These are phyloP conservation scores for Gossypioides kirkii DNA, from an alignment of 345 rosid species.

Conservation along the genomic window DNA sequence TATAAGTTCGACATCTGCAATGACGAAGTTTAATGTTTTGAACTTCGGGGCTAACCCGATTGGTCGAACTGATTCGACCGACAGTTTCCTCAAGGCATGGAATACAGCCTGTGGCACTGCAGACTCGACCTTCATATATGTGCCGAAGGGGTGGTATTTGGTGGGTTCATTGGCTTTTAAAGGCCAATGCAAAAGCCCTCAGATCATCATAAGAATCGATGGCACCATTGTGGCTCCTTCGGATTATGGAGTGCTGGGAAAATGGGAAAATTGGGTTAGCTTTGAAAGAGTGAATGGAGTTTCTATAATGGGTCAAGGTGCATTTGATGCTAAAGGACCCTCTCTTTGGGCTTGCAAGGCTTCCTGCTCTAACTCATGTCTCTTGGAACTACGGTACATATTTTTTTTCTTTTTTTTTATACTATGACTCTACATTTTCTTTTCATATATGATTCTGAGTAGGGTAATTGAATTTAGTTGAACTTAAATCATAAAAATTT, in stretches of 20 bases:
- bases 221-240: conserved; percentile 49
- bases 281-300: conserved; percentile 40
- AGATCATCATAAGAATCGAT: conserved; percentile 33
- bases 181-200: conserved; percentile 40
- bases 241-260: conserved; percentile 36
- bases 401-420: neutral
- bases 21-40: conserved; percentile 31
- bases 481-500: too few relatives aligned
- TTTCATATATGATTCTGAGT: neutral
- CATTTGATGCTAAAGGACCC: conserved; percentile 51
- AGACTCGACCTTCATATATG: conserved; percentile 24
- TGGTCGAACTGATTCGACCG: conserved; percentile 34
- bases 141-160: conserved; percentile 46
- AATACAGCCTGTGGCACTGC: conserved; percentile 29
- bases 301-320: conserved; percentile 39
- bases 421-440: too few relatives aligned
- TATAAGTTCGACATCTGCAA: conserved; percentile 19
- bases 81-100: conserved; percentile 48
- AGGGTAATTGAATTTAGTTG: too few relatives aligned
- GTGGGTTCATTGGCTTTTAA: conserved; percentile 29
- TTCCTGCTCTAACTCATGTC: conserved; percentile 27
- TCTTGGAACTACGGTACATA: conserved; percentile 46
- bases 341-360: conserved; percentile 54
- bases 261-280: conserved; percentile 36
- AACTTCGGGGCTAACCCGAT: conserved; percentile 41